These are phyloP conservation scores for Blepharisma japonicum DNA, from an alignment of 73 alveolate genomes.

Conservation along the genomic window DNA sequence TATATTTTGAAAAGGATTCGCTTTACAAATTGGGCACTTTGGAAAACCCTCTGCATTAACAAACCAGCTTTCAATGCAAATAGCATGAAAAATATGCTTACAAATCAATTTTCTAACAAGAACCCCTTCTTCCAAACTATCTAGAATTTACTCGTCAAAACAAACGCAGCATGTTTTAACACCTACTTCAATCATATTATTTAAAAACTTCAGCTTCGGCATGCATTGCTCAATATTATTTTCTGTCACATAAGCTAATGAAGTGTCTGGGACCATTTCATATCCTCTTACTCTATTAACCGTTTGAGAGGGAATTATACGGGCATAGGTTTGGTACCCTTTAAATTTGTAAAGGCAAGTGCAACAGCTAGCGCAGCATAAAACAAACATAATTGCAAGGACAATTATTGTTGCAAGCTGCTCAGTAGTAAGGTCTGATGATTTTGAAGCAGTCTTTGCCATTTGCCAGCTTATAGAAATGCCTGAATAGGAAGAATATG, in stretches of 20 bases:
- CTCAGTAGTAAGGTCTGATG: not conserved
- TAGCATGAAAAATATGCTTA: slow-evolving; percentile 5
- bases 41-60: not conserved
- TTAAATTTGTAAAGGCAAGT: not conserved
- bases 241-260: not conserved
- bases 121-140: not conserved
- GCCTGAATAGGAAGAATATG: not conserved
- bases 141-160: not conserved
- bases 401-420: not conserved
- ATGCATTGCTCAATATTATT: not conserved
- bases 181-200: slow-evolving; percentile 4
- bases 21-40: not conserved
- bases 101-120: not conserved
- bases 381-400: not conserved
- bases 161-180: not conserved
- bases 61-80: not conserved
- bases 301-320: not conserved
- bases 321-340: no score
- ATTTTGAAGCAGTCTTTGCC: not conserved
- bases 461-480: not conserved
- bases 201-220: not conserved
- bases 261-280: not conserved
- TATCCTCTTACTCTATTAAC: not conserved
- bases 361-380: slow-evolving; percentile 6
- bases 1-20: not conserved